Evolutionary conservation across 2,329 filamentous ascomycete genomes (phyloP), one percentile per base, ranked within the genome.

Genomic region (Ascochyta koolunga): DNA sequence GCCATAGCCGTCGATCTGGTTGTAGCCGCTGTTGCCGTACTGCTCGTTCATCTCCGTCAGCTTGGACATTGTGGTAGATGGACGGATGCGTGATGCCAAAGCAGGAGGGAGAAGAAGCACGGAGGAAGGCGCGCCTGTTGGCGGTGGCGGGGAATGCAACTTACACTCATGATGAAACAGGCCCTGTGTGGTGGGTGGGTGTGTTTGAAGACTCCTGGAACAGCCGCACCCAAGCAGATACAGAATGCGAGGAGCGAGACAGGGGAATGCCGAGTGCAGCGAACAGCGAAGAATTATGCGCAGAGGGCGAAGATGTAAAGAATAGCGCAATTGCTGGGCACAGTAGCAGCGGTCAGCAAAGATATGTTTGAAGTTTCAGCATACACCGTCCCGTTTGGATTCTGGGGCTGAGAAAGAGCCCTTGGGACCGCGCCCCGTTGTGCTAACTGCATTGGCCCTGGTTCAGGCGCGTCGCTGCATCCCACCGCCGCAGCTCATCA

Each of bases 111-210:
- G 33, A 42, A 41, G 36, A 56, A 46, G 56, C 22, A 47, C 24
- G 40, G 39, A 41, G 37, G 42, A 56, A 54, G 31, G 53, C 38
- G 48, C 41, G 50, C 41, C 32, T 51, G 49, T 29, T 19, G 27
- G 42, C 56, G 44, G 55, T 40, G 37, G 52, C 45, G 56, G 59
- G 59, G 54, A 64, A 56, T 55, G 49, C 24, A 37, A 65, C 71
- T 68, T 67, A 75, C 72, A 61, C 71, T 75, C 72, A 75, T 75
- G 63, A 62, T 75, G 72, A 73, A 73, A 74, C 70, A 46, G 62
- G 59, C 54, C 48, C 45, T 49, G 70, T 71, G 61, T 71, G 70
- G 67, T 64, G 60, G 63, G 62, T 64, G 65, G 61, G 55, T 63
- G 53, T 56, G 52, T 59, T 64, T 60, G 61, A 60, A 47, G 38